Evolutionary conservation across 2,329 filamentous ascomycete genomes (phyloP).

Genomic region (Exophiala calicioides): DNA sequence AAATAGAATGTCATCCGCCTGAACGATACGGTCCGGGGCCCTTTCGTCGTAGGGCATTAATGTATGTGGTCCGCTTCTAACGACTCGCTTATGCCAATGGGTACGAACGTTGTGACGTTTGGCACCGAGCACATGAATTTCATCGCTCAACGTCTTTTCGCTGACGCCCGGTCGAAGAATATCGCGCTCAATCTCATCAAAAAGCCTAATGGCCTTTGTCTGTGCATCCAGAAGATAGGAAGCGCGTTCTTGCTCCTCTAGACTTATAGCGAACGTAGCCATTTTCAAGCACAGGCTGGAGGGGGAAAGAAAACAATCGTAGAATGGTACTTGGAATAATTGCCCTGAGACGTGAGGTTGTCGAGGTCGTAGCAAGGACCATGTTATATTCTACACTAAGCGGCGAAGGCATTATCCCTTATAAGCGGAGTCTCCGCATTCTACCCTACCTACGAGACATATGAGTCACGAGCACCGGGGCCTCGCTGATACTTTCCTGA

Average conservation of each 20-base stretch:
- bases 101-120: slow-evolving; percentile 48
- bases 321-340: too few relatives aligned
- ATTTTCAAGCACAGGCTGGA: too few relatives aligned
- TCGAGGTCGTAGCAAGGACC: too few relatives aligned
- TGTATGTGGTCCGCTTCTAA: slow-evolving; percentile 54
- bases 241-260: slow-evolving; percentile 14
- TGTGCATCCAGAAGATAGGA: slow-evolving; percentile 47
- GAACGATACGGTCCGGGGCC: slow-evolving; percentile 51
- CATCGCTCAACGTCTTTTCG: slow-evolving; percentile 51
- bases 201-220: slow-evolving; percentile 48
- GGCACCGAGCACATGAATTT: slow-evolving; percentile 50
- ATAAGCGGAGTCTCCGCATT: too few relatives aligned
- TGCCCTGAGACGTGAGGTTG: too few relatives aligned
- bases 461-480: too few relatives aligned
- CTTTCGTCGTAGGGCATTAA: slow-evolving; percentile 52
- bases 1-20: slow-evolving; percentile 53
- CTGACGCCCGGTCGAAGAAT: slow-evolving; percentile 51
- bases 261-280: too few relatives aligned
- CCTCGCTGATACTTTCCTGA: too few relatives aligned
- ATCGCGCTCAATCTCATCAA: slow-evolving; percentile 49
- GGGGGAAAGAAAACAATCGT: too few relatives aligned
- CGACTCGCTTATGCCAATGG: slow-evolving; percentile 57
- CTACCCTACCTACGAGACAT: too few relatives aligned
- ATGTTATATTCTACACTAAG: too few relatives aligned
- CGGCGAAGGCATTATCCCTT: too few relatives aligned